These are phyloP conservation scores for Eimeria falciformis DNA, from an alignment of 169 alveolate species.

Conservation along the genomic window DNA sequence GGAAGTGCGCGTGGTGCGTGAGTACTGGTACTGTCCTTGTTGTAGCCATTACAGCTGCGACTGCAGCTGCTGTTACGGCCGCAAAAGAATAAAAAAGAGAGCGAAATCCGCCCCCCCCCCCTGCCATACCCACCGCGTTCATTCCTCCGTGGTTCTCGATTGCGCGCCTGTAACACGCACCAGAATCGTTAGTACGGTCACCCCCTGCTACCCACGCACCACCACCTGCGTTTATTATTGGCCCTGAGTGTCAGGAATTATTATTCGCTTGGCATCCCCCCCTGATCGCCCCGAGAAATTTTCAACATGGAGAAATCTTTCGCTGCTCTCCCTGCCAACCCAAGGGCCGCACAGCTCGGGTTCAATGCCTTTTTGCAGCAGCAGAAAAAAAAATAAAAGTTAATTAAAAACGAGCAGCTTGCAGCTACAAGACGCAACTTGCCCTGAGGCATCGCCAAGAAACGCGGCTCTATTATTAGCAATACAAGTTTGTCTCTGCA, in stretches of 20 bases:
- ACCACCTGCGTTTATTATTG: conserved; percentile 9
- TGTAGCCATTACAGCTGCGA: conserved; percentile 17
- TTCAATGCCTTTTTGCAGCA: no score
- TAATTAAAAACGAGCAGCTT: no score
- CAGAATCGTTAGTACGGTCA: background rate
- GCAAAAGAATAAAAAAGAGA: background rate
- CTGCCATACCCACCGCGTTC: background rate
- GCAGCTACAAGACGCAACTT: no score
- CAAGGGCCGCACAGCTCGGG: no score
- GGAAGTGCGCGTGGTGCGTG: conserved; percentile 5
- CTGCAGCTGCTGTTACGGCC: conserved; percentile 12
- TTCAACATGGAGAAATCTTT: no score
- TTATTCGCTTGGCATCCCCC: no score
- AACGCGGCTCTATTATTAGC: no score
- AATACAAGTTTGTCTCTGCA: no score
- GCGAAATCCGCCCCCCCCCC: background rate
- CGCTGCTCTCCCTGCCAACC: background rate
- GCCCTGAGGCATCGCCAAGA: no score
- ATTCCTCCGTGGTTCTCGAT: background rate
- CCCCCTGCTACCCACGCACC: conserved; percentile 20
- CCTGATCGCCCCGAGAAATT: no score
- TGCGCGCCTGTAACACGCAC: background rate
- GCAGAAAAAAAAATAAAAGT: no score
- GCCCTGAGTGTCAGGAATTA: background rate
- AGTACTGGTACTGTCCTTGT: conserved; percentile 4